phyloP scores from a whole-genome alignment of 495 filamentous ascomycete species.

The Tuber brumale region DNA sequence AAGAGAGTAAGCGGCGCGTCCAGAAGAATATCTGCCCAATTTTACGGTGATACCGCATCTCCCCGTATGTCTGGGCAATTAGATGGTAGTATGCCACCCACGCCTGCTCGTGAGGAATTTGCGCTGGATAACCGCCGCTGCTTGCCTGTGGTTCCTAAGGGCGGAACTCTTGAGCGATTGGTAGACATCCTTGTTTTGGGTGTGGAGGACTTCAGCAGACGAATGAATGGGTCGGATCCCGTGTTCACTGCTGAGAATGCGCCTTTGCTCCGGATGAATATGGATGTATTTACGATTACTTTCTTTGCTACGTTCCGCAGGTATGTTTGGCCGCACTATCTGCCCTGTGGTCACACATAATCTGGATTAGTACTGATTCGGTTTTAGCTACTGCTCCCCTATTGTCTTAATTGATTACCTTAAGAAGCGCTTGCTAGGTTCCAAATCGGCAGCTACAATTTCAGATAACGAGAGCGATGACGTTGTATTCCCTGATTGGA shows the following conservation, averaged over 20 bases:
- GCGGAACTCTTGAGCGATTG: conserved; percentile 43
- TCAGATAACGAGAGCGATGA: conserved; percentile 42
- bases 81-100: conserved; percentile 28
- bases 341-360: not conserved
- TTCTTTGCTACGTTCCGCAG: conserved; percentile 44
- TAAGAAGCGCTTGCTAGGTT: conserved; percentile 42
- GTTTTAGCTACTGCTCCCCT: conserved; percentile 41
- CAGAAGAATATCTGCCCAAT: conserved; percentile 37
- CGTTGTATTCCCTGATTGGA: conserved; percentile 44
- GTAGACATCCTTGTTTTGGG: conserved; percentile 43
- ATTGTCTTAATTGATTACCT: conserved; percentile 42
- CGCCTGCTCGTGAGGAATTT: conserved; percentile 31
- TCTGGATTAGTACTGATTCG: conserved; percentile 11
- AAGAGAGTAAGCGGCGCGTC: conserved; percentile 39
- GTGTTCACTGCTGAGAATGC: conserved; percentile 22
- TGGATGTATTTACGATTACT: conserved; percentile 43
- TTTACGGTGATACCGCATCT: conserved; percentile 31
- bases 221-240: conserved; percentile 39
- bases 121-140: conserved; percentile 21
- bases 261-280: conserved; percentile 40
- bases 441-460: conserved; percentile 41
- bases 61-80: conserved; percentile 33
- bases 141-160: conserved; percentile 41
- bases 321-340: conserved; percentile 17
- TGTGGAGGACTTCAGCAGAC: conserved; percentile 43